Base-by-base conservation (phyloP, 2,329 filamentous ascomycete genomes). In the Beauveria sp. region DNA sequence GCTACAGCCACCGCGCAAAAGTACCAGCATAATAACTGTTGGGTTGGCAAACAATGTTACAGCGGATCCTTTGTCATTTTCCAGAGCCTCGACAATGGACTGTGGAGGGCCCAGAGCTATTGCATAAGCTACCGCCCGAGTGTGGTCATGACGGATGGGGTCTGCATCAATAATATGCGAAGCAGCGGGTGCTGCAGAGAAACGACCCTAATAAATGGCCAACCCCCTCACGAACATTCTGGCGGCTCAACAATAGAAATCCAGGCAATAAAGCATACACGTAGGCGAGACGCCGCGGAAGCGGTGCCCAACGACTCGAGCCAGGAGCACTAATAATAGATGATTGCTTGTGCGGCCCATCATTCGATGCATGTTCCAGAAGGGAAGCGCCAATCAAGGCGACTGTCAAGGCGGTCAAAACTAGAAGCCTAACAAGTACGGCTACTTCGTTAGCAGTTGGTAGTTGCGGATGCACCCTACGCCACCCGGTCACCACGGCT, bases 111-210 rank as follows among this genome's bases (percentile, higher is more conserved):
- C n/a, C n/a, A 18, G 20, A 40, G 28, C 43, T 46, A 49, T 49
- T 49, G 43, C 43, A 22, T 57, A 49, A 20, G 38, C 7, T n/a
- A 20, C 10, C 5, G 26, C 12, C 45, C n/a, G n/a, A 49, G n/a
- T 49, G 18, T 49, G 20, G 26, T 46, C 45, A n/a, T 20, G 1
- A 14, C 9, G n/a, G 28, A 26, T 28, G 30, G n/a, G 40, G 24
- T 52, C 57, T 52, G 57, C 57, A 52, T 52, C 57, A 59, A 59
- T 59, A 59, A 43, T 59, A 51, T 59, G 57, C 57, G 40, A 26
- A 45, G 24, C 10, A 45, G 47, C 30, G 46, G 57, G 12, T 43
- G 22, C 57, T 20, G 38, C 46, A 47, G 46, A 20, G 22, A 42
- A 38, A 16, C 5, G 34, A 38, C 14, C 34, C 34, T 38, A 34